Evolutionary conservation across 371 early-diverging fungal species (phyloP), one percentile per base, ranked within the genome.

Genomic region (Ordospora colligata): DNA sequence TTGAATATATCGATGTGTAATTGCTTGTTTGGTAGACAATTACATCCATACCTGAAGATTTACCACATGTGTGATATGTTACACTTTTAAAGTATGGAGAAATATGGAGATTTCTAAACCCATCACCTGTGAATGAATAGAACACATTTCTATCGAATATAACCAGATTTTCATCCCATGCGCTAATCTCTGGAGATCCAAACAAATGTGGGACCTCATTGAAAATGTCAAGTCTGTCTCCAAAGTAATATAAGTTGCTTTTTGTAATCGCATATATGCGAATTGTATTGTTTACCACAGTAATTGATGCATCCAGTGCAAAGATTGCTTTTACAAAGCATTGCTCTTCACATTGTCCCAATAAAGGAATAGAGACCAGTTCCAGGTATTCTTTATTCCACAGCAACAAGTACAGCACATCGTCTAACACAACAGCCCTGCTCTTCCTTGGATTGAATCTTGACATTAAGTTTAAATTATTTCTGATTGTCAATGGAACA

Each of bases 11-110:
- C 19, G 43, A 43, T 23, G 49, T 44, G 27, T 47, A 44, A 10
- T 25, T 43, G 25, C 43, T 44, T 65, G 66, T 65, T 45, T 27
- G 44, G 17, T 65, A 65, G 27, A 45, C 66, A 44, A 65, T 47
- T 11, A 65, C 8, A 14, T 65, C 66, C 0, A n/a, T n/a, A 19
- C 42, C 43, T 21, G 17, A 47, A 5, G 23, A 4, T 8, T 21
- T 65, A 19, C 44, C 49, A 11, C 44, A 65, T 7, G 44, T 25
- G n/a, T 46, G 42, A 21, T 37, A 45, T 7, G 21, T 44, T 44
- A 65, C 44, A 23, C 14, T 21, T 27, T 25, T 22, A 25, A 65
- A 65, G 27, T 65, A 65, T 22, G 66, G 66, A 23, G 66, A 65
- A 25, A 65, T 65, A 7, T 19, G 44, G 14, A 65, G 49, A 21